A percentile compares a stretch with the other conserved stretches of the same genome.
Conservation (phyloP, 805 yeast species). For the Pachysolen tannophilus region DNA sequence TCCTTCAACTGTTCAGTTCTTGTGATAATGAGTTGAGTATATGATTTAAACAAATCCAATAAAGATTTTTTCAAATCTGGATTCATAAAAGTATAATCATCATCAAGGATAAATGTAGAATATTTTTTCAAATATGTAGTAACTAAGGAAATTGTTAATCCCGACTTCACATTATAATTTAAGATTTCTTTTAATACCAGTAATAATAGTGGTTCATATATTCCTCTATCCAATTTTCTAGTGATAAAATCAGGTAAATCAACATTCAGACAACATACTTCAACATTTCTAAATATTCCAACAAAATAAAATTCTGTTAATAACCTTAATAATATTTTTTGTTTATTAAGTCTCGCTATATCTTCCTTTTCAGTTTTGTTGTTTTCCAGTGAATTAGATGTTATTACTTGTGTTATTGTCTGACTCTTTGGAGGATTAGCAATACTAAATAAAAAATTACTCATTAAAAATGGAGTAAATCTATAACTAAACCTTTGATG, state of each 20-base stretch:
- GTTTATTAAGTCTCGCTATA: constrained; percentile 28
- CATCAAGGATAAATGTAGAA: constrained; percentile 23
- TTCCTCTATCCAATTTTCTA: constrained; percentile 21
- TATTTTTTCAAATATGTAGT: constrained; percentile 43
- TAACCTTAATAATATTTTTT: constrained; percentile 40
- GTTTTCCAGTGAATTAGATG: constrained; percentile 10
- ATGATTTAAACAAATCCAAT: constrained; percentile 31
- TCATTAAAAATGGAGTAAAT: constrained; percentile 44
- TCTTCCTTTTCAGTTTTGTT: constrained; percentile 37
- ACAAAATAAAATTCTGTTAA: constrained; percentile 50
- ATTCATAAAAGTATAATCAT: constrained; percentile 19
- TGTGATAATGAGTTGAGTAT: constrained; percentile 32
- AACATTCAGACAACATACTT: constrained; percentile 25
- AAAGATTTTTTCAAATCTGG: constrained; percentile 21
- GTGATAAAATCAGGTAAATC: constrained; percentile 36
- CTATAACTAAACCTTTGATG: constrained; percentile 62
- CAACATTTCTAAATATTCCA: constrained; percentile 46
- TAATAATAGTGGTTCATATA: constrained; percentile 30
- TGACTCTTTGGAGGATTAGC: constrained; percentile 21
- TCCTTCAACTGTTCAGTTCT: constrained; percentile 27
- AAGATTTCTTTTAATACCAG: constrained; percentile 37
- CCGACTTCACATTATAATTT: constrained; percentile 25
- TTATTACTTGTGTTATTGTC: neutral
- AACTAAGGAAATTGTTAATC: constrained; percentile 28
- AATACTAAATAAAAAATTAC: constrained; percentile 33